These are phyloP conservation scores for Aureobasidium leucospermi DNA, from an alignment of 2,329 filamentous ascomycete genomes.

Conservation along the genomic window DNA sequence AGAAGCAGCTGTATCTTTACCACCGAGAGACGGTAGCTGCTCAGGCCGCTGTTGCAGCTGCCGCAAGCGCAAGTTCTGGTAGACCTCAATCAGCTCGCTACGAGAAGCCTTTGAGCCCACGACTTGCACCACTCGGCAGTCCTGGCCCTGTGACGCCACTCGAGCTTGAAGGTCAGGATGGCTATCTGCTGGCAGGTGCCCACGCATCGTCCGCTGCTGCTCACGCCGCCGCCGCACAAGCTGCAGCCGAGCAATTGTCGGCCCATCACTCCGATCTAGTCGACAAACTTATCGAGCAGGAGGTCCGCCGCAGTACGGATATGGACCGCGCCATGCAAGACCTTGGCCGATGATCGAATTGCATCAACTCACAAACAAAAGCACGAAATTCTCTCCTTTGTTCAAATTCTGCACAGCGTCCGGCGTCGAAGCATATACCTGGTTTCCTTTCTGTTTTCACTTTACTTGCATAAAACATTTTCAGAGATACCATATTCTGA, in stretches of 20 bases:
- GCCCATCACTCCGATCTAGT: constrained; percentile 32
- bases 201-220: constrained; percentile 19
- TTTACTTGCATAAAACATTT: constrained; percentile 5
- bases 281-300: constrained; percentile 41
- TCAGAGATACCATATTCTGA: constrained; percentile 10
- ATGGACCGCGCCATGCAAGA: not conserved
- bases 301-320: constrained; percentile 28
- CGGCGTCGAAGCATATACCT: not conserved
- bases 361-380: not conserved
- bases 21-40: constrained; percentile 35
- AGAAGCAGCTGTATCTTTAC: constrained; percentile 42
- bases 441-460: not conserved
- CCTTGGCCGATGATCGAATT: not conserved
- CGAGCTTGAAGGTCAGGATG: constrained; percentile 37
- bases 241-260: not conserved
- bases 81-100: not conserved
- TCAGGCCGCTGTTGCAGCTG: constrained; percentile 19
- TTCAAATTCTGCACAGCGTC: constrained; percentile 2
- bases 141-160: constrained; percentile 48
- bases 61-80: constrained; percentile 15
- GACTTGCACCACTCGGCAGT: constrained; percentile 42
- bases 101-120: constrained; percentile 40
- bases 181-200: constrained; percentile 41
- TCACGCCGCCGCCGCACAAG: constrained; percentile 10
- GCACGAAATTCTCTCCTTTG: not conserved